Evolutionary conservation across 2,329 filamentous ascomycete genomes (phyloP).

Genomic region (Aspergillus pseudoglaucus): DNA sequence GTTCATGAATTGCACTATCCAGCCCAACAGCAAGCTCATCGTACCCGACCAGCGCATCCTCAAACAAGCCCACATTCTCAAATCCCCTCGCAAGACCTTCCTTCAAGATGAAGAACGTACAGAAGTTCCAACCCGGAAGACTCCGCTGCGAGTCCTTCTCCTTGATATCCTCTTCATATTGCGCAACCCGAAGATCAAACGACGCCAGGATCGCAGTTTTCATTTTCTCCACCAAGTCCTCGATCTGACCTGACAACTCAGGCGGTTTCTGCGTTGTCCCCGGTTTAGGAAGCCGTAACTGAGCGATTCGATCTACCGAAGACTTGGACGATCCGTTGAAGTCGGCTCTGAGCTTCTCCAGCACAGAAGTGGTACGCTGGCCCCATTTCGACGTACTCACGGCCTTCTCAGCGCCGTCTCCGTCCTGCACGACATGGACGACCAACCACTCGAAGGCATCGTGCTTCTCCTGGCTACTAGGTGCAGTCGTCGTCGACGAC

Average conservation of each 20-base stretch:
- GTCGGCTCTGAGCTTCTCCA: conserved; percentile 85
- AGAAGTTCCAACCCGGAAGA: conserved; percentile 97
- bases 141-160: conserved; percentile 84
- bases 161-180: conserved; percentile 96
- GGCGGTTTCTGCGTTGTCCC: conserved; percentile 57
- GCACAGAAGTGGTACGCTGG: conserved; percentile 68
- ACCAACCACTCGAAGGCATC: conserved; percentile 96
- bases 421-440: conserved; percentile 85
- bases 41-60: conserved; percentile 90
- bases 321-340: conserved; percentile 76
- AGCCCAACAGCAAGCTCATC: conserved; percentile 87
- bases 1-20: conserved; percentile 73
- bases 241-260: conserved; percentile 76
- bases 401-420: conserved; percentile 58
- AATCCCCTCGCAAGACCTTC: conserved; percentile 90
- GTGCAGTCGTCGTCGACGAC: conserved; percentile 27
- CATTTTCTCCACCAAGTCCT: conserved; percentile 76
- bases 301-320: conserved; percentile 69
- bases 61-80: conserved; percentile 90
- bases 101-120: conserved; percentile 97
- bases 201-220: conserved; percentile 81
- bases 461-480: conserved; percentile 76
- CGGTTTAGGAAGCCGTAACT: conserved; percentile 64
- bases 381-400: conserved; percentile 66
- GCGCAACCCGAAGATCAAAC: conserved; percentile 82